Conservation (phyloP, 768 basidiomycete genomes). For the Pleurotus salmoneostramineus region DNA sequence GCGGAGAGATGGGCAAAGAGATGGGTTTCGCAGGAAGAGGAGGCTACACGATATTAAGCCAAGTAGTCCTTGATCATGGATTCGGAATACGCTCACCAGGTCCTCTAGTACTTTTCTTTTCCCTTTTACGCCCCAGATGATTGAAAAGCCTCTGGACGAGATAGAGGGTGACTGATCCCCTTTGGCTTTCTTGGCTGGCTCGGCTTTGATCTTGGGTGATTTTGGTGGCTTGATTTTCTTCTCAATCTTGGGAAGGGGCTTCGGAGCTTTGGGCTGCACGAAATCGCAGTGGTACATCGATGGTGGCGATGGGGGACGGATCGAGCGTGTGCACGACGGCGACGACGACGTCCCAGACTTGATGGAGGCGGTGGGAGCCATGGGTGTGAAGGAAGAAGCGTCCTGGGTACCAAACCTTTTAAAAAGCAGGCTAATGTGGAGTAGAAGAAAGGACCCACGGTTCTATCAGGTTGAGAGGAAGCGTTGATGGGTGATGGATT, state of each 20-base stretch:
- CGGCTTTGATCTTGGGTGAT: not conserved
- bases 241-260: conserved; percentile 6
- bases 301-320: conserved; percentile 2
- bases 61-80: not conserved
- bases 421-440: not conserved
- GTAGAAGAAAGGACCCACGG: not conserved
- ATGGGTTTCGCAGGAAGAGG: not conserved
- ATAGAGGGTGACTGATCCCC: not conserved
- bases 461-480: not conserved
- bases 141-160: not conserved
- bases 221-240: not conserved
- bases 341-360: conserved; percentile 4
- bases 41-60: not conserved
- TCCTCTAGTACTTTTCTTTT: not conserved
- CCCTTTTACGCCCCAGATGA: conserved; percentile 4
- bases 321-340: not conserved
- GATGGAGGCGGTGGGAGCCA: not conserved
- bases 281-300: conserved; percentile 6
- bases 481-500: conserved; percentile 1
- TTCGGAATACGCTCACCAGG: not conserved
- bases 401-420: not conserved
- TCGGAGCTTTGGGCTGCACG: conserved; percentile 4
- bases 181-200: not conserved
- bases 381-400: not conserved
- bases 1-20: not conserved